These are phyloP conservation scores for Leptographium wingfieldii DNA, from an alignment of 2,329 filamentous ascomycete species.

Conservation along the genomic window DNA sequence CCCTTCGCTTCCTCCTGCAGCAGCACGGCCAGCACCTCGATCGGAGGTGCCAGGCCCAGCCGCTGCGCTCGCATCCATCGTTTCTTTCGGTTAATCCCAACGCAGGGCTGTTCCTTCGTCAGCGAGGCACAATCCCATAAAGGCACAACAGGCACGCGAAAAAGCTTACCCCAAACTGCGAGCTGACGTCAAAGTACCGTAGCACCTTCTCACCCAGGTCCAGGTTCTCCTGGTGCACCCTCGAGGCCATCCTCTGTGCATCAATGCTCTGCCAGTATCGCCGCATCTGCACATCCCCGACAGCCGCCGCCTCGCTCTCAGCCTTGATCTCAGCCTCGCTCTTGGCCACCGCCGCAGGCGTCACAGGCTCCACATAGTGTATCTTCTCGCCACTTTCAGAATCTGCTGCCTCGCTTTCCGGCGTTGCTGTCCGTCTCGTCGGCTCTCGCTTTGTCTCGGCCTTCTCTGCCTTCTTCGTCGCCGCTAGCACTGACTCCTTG, in stretches of 20 bases:
- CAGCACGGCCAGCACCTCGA: constrained; percentile 81
- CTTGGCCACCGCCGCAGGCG: constrained; percentile 20
- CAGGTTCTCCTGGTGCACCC: constrained; percentile 68
- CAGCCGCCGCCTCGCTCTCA: constrained; percentile 47
- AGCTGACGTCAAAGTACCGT: constrained; percentile 83
- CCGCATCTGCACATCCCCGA: constrained; percentile 57
- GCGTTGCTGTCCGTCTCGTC: constrained; percentile 6
- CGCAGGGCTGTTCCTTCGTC: constrained; percentile 54
- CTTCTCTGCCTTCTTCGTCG: background rate
- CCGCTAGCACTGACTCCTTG: constrained; percentile 28
- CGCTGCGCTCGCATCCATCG: constrained; percentile 79
- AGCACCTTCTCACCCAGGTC: constrained; percentile 71
- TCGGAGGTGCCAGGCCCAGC: constrained; percentile 73
- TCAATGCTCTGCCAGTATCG: constrained; percentile 70
- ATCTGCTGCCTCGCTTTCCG: constrained; percentile 15
- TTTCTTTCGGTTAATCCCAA: constrained; percentile 68
- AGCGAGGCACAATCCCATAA: background rate
- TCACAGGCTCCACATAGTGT: constrained; percentile 4
- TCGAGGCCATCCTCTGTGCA: constrained; percentile 48
- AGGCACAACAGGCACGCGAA: background rate
- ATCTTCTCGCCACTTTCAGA: constrained; percentile 4
- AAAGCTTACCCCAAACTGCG: constrained; percentile 72
- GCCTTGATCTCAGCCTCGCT: constrained; percentile 37
- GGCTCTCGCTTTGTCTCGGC: background rate
- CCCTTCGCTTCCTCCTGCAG: constrained; percentile 54